Base-by-base conservation (phyloP, 768 basidiomycete species). In the Suillus subaureus region DNA sequence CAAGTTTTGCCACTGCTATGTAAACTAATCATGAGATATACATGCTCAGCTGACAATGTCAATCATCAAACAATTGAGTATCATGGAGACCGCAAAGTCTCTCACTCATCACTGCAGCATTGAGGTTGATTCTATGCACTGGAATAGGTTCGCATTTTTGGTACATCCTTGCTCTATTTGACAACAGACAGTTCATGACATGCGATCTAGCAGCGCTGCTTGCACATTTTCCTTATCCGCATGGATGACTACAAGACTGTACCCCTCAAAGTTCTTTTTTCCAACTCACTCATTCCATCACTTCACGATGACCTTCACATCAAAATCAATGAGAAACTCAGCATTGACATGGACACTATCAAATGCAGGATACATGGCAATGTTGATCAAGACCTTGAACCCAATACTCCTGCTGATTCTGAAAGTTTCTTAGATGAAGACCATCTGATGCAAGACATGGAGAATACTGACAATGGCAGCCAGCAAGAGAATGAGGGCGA, bases 131-230 rank as follows among this genome's bases (percentile, higher is more conserved):
- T 40, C 49, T 2, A 35, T 61, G 16, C 64, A 61, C 26, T 65
- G 64, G 64, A 65, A 45, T 18, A 52, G 64, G 33, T 21, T 61
- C 8, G 49, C 64, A n/a, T 65, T 65, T 47, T 52, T 65, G 42
- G 64, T 61, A 39, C 7, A 6, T 1, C 42, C 18, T 42, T 6
- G 49, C 60, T 37, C 18, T 23, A 49, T 35, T 28, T 7, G 49
- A 23, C n/a, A 21, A 54, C 31, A 4, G 2, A 12, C 18, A 18
- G 42, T 42, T 18, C 42, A 42, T n/a, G n/a, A n/a, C n/a, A n/a
- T 61, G 21, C 33, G 26, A 33, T 52, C 8, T 54, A 65, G 64
- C 49, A 26, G 6, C 28, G 49, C 45, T 63, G 35, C 49, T 35
- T 62, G 35, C 23, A 23, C 12, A 21, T 62, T 18, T 65, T 65